These are phyloP conservation scores for Forsythia viridissima DNA, from an alignment of 257 asterid species.

Conservation along the genomic window DNA sequence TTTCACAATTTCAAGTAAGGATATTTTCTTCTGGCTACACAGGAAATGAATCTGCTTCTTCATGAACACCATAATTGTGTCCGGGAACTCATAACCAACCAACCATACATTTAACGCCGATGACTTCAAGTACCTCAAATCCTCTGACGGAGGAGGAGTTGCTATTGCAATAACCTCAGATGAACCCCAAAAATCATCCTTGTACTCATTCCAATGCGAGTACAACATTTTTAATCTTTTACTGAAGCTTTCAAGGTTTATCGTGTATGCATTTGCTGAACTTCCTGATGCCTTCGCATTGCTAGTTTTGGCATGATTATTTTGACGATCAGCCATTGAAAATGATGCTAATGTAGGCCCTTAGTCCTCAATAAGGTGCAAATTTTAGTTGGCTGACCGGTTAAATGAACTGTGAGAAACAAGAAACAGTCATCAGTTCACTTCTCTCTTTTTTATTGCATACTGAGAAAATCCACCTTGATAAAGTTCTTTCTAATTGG, in stretches of 20 bases:
- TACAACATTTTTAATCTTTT: conserved; percentile 45
- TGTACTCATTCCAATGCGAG: conserved; percentile 51
- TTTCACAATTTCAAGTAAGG: conserved; percentile 50
- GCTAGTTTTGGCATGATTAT: conserved; percentile 29
- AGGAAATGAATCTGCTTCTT: conserved; percentile 50
- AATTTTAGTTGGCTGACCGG: conserved; percentile 4
- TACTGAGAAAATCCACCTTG: neutral
- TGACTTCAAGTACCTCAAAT: conserved; percentile 50
- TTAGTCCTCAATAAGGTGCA: neutral
- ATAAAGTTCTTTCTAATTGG: neutral
- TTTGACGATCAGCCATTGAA: conserved; percentile 47
- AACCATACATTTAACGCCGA: conserved; percentile 60
- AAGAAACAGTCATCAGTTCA: conserved; percentile 1
- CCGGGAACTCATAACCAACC: conserved; percentile 74
- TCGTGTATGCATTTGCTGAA: conserved; percentile 38
- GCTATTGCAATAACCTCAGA: conserved; percentile 47
- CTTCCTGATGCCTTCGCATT: conserved; percentile 40
- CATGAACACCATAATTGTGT: conserved; percentile 66
- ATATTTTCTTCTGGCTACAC: conserved; percentile 63
- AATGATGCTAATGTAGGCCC: conserved; percentile 7
- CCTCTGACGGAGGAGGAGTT: conserved; percentile 60
- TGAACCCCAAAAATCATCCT: conserved; percentile 52
- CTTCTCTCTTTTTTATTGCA: neutral
- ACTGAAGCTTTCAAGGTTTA: conserved; percentile 51
- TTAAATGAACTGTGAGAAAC: conserved; percentile 12